phyloP scores from a whole-genome alignment of 2,329 filamentous ascomycete genomes.

The Scytalidium lignicola region DNA sequence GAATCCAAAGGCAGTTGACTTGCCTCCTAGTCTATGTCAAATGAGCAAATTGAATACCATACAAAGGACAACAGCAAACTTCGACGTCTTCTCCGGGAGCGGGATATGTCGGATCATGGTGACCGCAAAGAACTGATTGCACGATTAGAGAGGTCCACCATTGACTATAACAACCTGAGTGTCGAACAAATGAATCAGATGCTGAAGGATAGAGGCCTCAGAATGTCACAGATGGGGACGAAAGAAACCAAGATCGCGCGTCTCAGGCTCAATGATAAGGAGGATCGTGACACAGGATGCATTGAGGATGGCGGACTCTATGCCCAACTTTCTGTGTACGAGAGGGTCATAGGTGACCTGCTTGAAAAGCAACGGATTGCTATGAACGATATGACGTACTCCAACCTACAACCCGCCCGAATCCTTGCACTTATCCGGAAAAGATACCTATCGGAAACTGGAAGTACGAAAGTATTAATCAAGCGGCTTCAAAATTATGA shows the following conservation, averaged over 20 bases:
- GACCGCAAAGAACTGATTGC: constrained; percentile 15
- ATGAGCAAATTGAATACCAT: too few species aligned
- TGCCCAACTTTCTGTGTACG: not conserved
- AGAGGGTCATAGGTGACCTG: too few species aligned
- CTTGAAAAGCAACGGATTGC: too few species aligned
- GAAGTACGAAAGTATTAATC: not conserved
- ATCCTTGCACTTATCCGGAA: too few species aligned
- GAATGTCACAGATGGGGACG: not conserved
- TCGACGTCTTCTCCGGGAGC: too few species aligned
- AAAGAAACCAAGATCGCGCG: constrained; percentile 13
- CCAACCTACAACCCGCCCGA: too few species aligned
- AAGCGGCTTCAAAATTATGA: constrained; percentile 5
- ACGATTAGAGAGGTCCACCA: constrained; percentile 7
- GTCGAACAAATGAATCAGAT: constrained; percentile 7
- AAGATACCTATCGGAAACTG: constrained; percentile 2
- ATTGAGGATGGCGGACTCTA: not conserved
- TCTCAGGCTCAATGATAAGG: constrained; percentile 10
- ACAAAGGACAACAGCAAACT: too few species aligned
- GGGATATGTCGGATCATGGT: constrained; percentile 5
- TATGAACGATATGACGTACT: too few species aligned
- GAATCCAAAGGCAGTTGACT: too few species aligned
- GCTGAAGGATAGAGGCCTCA: constrained; percentile 9
- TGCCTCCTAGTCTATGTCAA: too few species aligned
- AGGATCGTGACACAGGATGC: constrained; percentile 4
- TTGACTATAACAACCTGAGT: constrained; percentile 6